Evolutionary conservation across 768 basidiomycete genomes (phyloP), one percentile per base, ranked within the genome.

Genomic region (Lentinus tigrinus): DNA sequence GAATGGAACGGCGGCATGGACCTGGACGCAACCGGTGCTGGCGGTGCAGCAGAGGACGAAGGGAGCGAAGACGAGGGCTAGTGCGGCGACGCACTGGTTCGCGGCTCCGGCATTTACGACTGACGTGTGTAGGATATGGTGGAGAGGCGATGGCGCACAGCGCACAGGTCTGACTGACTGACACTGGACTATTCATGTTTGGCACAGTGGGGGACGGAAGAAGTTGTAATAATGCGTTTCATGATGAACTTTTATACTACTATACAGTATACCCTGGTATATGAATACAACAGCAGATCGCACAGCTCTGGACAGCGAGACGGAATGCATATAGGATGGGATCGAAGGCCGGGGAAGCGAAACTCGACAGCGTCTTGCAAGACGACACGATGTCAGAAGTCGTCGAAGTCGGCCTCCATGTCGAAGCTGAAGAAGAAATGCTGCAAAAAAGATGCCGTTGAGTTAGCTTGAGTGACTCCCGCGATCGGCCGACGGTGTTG

Each of bases 1-100:
- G 84, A 87, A 60, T 94, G 93, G 93, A 85, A 84, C 40, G 91
- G 92, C 16, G 92, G 91, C 0, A 78, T 82, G 53, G 48, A 78
- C 34, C 80, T 72, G 46, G 81, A 81, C 1, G 81, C 78, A 1
- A 81, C 80, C 3, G 79, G 77, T 9, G 73, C 70, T 47, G 62
- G 47, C 36, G 54, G 59, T 16, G n/a, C n/a, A n/a, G n/a, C n/a
- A n/a, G n/a, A n/a, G n/a, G 63, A 44, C 8, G 65, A 61, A 8
- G 65, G 61, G 10, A 64, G 63, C 49, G 66, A 67, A 17, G 63
- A 63, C 42, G 65, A 66, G 36, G 48, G 40, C n/a, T 60, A 49
- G 39, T n/a, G n/a, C n/a, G n/a, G n/a, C n/a, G 11, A 24, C n/a
- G 8, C 4, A n/a, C 8, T 17, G 10, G 8, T n/a, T 19, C 8